Conservation (phyloP, 441 rosid species). For the Viola pubescens region DNA sequence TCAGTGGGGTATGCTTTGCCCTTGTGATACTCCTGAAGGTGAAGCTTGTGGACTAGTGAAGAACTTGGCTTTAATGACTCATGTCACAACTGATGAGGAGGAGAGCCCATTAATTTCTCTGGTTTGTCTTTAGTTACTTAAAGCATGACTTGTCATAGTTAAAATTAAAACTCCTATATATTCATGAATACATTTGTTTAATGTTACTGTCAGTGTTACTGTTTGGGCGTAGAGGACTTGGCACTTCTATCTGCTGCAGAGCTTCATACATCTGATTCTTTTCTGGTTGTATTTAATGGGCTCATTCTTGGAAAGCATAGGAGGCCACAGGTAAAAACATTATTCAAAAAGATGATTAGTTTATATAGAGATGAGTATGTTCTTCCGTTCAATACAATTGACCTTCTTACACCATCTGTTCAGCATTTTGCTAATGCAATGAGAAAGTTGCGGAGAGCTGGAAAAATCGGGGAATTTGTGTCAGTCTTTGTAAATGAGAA, state of each 20-base stretch:
- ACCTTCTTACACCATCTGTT: constrained; percentile 11
- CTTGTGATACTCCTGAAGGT: constrained; percentile 98
- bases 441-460: constrained; percentile 88
- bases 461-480: constrained; percentile 87
- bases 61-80: constrained; percentile 98
- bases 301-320: constrained; percentile 92
- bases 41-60: constrained; percentile 98
- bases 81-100: constrained; percentile 94
- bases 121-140: constrained; percentile 36
- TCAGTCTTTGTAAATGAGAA: constrained; percentile 83
- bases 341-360: constrained; percentile 2
- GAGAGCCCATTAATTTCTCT: constrained; percentile 75
- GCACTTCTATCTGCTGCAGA: constrained; percentile 80
- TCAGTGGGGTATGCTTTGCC: constrained; percentile 99
- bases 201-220: constrained; percentile 51
- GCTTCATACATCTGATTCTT: constrained; percentile 82
- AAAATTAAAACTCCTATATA: too few relatives aligned
- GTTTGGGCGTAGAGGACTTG: constrained; percentile 82
- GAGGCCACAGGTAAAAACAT: constrained; percentile 65
- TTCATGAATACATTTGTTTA: background rate
- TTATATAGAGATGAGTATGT: constrained; percentile 6
- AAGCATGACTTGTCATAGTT: too few relatives aligned
- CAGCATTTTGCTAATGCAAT: constrained; percentile 64
- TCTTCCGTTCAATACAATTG: constrained; percentile 16
- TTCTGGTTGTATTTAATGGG: constrained; percentile 78